Conservation (phyloP, 805 yeast species). For the Candida palmyrensis region DNA sequence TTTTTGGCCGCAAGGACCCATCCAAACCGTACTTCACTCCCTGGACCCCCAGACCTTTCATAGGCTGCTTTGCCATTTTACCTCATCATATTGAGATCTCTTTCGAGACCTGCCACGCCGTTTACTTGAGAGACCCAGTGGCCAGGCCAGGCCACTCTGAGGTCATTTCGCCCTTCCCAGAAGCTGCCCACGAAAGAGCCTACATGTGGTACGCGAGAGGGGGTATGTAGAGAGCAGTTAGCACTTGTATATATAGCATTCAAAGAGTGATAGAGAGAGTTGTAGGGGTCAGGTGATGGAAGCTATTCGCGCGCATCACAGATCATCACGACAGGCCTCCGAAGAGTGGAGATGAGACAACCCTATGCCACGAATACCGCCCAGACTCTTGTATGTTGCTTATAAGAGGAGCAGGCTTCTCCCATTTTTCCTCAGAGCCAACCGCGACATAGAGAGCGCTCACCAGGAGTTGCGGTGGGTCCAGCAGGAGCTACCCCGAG, state of each 20-base stretch:
- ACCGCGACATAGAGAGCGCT: conserved; percentile 36
- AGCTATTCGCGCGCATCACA: no score
- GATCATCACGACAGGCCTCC: no score
- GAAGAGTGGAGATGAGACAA: no score
- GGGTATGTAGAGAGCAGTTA: conserved; percentile 36
- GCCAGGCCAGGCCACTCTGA: conserved; percentile 97
- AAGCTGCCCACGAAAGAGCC: conserved; percentile 84
- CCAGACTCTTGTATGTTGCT: no score
- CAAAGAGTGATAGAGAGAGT: background rate
- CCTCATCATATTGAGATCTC: conserved; percentile 92
- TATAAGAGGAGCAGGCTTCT: conserved; percentile 26
- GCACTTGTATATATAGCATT: conserved; percentile 7
- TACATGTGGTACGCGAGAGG: conserved; percentile 88
- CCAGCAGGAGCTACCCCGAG: conserved; percentile 45
- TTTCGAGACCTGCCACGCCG: conserved; percentile 89
- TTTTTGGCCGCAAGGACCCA: conserved; percentile 77
- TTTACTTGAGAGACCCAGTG: conserved; percentile 94
- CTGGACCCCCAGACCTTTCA: conserved; percentile 91
- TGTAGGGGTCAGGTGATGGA: no score
- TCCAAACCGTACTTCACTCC: conserved; percentile 88
- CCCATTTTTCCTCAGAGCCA: conserved; percentile 30
- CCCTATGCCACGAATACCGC: no score
- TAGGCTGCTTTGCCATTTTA: conserved; percentile 86
- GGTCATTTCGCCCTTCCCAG: conserved; percentile 84
- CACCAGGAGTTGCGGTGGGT: conserved; percentile 64